Conservation (phyloP, 768 basidiomycete species). For the Rhodotorula paludigena region DNA sequence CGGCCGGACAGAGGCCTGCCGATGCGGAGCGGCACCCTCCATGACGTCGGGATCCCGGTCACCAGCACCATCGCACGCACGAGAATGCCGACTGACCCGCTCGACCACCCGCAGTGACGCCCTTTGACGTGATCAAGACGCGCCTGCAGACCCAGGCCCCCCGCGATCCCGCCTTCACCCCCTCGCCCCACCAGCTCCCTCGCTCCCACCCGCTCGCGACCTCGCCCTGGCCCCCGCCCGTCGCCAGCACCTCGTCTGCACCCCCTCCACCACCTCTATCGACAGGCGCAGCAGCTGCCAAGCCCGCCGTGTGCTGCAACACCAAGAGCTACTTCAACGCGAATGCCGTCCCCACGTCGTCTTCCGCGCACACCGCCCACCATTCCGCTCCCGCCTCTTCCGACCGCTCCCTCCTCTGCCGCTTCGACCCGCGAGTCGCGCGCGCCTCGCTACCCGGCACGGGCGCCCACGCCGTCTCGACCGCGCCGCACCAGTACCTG, state of each 20-base stretch:
- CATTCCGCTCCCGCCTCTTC: too few species aligned
- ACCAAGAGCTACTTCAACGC: neutral
- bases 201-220: neutral
- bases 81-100: neutral
- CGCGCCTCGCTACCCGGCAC: slow-evolving; percentile 24
- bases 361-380: slow-evolving; percentile 16
- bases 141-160: slow-evolving; percentile 71
- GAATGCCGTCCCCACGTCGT: slow-evolving; percentile 25
- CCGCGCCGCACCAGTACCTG: slow-evolving; percentile 47
- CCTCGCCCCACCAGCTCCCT: neutral
- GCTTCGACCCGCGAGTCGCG: slow-evolving; percentile 38
- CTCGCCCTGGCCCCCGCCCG: slow-evolving; percentile 25
- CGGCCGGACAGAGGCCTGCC: too few species aligned
- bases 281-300: too few species aligned
- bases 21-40: too few species aligned
- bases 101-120: slow-evolving; percentile 68
- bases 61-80: too few species aligned
- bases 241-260: slow-evolving; percentile 25
- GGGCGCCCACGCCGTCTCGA: slow-evolving; percentile 46
- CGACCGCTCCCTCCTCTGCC: slow-evolving; percentile 31
- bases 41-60: neutral
- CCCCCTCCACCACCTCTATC: neutral
- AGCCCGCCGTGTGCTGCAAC: slow-evolving; percentile 7
- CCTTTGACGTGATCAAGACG: slow-evolving; percentile 97
- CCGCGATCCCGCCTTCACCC: slow-evolving; percentile 50